Percentiles rank a stretch among this genome's conserved stretches.
phyloP scores from a whole-genome alignment of 805 yeast genomes.

The Saccharomycopsis sp. region DNA sequence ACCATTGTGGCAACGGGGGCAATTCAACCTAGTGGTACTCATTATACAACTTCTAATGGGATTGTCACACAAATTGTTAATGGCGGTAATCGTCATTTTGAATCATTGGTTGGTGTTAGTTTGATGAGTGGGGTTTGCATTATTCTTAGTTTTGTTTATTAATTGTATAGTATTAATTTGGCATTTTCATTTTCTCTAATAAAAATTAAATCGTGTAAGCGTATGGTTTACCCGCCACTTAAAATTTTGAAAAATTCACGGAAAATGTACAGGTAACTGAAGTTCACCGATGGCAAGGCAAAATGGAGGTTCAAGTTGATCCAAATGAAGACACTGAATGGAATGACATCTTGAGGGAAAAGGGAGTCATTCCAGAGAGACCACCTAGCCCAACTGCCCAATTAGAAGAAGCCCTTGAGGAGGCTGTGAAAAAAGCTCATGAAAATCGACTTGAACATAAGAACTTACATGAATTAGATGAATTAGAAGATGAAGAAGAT shows the following conservation, averaged over 20 bases:
- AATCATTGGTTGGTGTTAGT: neutral
- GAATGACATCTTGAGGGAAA: constrained; percentile 88
- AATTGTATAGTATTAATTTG: neutral
- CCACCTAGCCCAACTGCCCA: constrained; percentile 85
- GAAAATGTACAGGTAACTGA: too few species aligned
- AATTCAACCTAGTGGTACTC: constrained; percentile 4
- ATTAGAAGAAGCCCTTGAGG: constrained; percentile 81
- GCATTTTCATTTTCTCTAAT: too few species aligned
- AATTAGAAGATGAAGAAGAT: constrained; percentile 84
- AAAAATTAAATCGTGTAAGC: too few species aligned
- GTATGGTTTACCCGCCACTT: too few species aligned
- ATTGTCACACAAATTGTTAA: constrained; percentile 15
- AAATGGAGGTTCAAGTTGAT: constrained; percentile 67
- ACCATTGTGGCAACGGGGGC: constrained; percentile 19
- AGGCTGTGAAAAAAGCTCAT: constrained; percentile 72
- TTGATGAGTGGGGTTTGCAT: neutral
- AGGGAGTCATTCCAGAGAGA: constrained; percentile 88
- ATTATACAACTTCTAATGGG: constrained; percentile 7
- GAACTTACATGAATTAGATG: constrained; percentile 77
- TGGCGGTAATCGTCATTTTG: constrained; percentile 4
- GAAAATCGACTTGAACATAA: constrained; percentile 75
- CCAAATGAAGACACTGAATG: constrained; percentile 97
- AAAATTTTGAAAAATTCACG: neutral
- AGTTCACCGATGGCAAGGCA: neutral
- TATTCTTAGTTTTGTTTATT: neutral